Base-by-base conservation (phyloP, 768 basidiomycete genomes). In the Chalciporus sphaerocephalus region DNA sequence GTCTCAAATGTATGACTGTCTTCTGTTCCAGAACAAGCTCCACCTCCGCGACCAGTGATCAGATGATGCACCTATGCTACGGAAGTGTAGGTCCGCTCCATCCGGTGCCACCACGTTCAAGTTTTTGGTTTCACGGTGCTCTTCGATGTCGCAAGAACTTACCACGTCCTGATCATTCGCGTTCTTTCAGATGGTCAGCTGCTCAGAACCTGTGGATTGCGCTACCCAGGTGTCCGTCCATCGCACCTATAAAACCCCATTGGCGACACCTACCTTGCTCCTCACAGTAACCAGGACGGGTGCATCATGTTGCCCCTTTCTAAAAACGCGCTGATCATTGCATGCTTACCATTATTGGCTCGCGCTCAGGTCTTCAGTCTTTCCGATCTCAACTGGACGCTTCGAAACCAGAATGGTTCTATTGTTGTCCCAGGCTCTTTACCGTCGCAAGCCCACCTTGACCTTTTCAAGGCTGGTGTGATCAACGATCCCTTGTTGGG, bases 371-470 rank as follows among this genome's bases (percentile, higher is more conserved):
- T 65, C 30, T 74, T 74, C 44, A 70, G 74, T 51, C 69, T 79
- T 22, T 72, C 75, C 13, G 58, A 66, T 13, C 65, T 80, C 28
- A 50, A 67, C 3, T 80, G 78, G 80, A 76, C 77, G 2, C 62
- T 81, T 37, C 69, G 64, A 48, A 80, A 79, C 56, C 65, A 72
- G 55, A 79, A 79, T 48, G 72, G 76, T 11, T 72, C 75, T 12
- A 75, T 81, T 33, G 66, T 69, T n/a, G 67, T 82, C 17, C 75
- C 79, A 5, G 77, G 69, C 16, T 61, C 65, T 4, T 65, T 79
- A 6, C 75, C 78, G 4, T 80, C 78, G 4, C 76, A 80, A 51
- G 73, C 66, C 5, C 79, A 81, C 48, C 62, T 80, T 36, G 78
- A 83, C 58, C 64, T 82, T 33, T 48, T 70, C 17, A 69, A 68